Evolutionary conservation across 495 filamentous ascomycete genomes (phyloP).

Genomic region (Lichenothelia convexa): DNA sequence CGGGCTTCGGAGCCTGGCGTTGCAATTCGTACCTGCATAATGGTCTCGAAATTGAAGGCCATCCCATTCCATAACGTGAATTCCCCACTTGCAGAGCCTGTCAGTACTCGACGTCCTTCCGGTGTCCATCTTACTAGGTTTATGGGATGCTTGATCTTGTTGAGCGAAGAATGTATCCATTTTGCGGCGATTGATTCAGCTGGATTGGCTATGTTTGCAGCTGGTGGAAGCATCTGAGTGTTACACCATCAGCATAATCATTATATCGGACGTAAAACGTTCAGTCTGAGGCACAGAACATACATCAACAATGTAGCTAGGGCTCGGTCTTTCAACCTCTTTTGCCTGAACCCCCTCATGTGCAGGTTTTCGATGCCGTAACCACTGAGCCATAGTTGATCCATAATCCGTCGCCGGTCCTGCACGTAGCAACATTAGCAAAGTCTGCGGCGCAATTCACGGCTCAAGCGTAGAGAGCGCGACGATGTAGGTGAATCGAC

Average conservation of each 20-base stretch:
- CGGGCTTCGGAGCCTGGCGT: too few species aligned
- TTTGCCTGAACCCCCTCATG: slow-evolving; percentile 48
- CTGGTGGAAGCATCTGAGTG: slow-evolving; percentile 82
- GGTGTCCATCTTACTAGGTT: slow-evolving; percentile 98
- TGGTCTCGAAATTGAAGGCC: slow-evolving; percentile 97
- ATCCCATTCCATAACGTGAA: slow-evolving; percentile 98
- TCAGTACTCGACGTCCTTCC: slow-evolving; percentile 77
- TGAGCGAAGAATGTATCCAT: slow-evolving; percentile 84
- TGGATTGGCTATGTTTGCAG: slow-evolving; percentile 48
- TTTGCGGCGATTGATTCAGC: slow-evolving; percentile 74
- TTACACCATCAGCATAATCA: too few species aligned
- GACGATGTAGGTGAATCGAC: too few species aligned
- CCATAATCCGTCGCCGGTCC: slow-evolving; percentile 91
- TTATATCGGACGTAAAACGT: too few species aligned
- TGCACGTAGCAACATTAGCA: too few species aligned
- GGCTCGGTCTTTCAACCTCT: slow-evolving; percentile 67
- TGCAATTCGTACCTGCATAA: slow-evolving; percentile 76
- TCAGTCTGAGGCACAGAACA: slow-evolving; percentile 13
- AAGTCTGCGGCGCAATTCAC: too few species aligned
- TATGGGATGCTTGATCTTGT: slow-evolving; percentile 93
- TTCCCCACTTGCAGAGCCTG: slow-evolving; percentile 86
- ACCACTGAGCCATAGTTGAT: slow-evolving; percentile 80
- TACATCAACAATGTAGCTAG: slow-evolving; percentile 80
- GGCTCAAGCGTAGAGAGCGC: too few species aligned
- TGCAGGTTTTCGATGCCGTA: slow-evolving; percentile 63